Evolutionary conservation across 75 land plant species (phyloP).

Genomic region (Picea sitchensis): DNA sequence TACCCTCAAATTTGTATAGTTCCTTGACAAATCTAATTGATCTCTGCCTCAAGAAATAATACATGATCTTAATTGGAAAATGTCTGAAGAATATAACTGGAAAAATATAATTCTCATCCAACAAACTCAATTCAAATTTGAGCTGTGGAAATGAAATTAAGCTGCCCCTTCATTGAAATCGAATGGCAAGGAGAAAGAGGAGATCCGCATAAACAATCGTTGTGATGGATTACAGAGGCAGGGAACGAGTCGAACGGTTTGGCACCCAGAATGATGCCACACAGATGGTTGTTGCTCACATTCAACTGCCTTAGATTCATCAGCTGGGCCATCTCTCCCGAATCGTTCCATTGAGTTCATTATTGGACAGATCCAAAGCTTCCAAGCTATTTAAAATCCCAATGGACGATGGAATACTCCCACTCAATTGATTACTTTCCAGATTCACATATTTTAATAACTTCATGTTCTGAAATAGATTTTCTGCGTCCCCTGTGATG

Average conservation of each 20-base stretch:
- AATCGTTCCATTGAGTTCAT: constrained; percentile 39
- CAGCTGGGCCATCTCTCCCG: constrained; percentile 19
- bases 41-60: background rate
- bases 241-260: constrained; percentile 16
- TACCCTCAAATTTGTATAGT: too few species aligned
- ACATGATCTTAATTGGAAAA: background rate
- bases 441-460: constrained; percentile 23
- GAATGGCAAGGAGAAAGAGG: constrained; percentile 30
- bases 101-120: background rate
- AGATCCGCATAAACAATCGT: constrained; percentile 44
- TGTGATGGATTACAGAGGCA: constrained; percentile 8
- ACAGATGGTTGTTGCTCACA: constrained; percentile 40
- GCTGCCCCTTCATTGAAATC: background rate
- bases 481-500: constrained; percentile 30
- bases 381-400: constrained; percentile 20
- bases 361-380: constrained; percentile 40
- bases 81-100: background rate
- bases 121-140: background rate
- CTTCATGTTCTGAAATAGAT: constrained; percentile 25
- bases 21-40: background rate
- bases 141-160: background rate
- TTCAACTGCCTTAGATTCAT: constrained; percentile 24
- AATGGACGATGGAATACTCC: background rate
- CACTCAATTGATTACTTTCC: constrained; percentile 21
- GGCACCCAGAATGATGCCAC: constrained; percentile 39